These are phyloP conservation scores for Dryadomyces quercivorus DNA, from an alignment of 2,329 filamentous ascomycete genomes.

Conservation along the genomic window DNA sequence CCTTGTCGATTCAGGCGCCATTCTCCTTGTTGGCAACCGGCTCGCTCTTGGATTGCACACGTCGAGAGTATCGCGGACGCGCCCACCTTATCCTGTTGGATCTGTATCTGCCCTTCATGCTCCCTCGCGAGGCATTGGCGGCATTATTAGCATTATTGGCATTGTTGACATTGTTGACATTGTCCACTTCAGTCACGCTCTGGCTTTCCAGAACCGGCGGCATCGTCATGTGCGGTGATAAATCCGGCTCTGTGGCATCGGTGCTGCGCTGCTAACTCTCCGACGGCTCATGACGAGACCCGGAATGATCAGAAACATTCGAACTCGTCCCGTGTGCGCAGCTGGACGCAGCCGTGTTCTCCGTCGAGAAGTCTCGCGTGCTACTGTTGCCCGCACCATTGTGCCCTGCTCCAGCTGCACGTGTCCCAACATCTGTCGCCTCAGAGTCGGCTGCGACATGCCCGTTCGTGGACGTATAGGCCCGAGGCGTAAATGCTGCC, in stretches of 20 bases:
- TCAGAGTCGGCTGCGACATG: conserved; percentile 2
- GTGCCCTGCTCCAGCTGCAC: not conserved
- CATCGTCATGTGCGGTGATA: not conserved
- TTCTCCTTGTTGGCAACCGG: conserved; percentile 7
- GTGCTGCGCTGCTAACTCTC: conserved; percentile 7
- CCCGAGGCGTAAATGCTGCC: conserved; percentile 40
- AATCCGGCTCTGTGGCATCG: conserved; percentile 7
- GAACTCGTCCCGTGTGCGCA: not conserved
- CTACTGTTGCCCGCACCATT: not conserved
- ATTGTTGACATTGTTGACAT: conserved; percentile 3
- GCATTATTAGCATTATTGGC: too few species aligned
- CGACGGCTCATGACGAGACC: not conserved
- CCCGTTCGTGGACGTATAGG: conserved; percentile 5
- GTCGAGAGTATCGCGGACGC: conserved; percentile 25
- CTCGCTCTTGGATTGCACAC: conserved; percentile 35
- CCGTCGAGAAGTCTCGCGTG: not conserved
- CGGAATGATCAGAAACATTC: conserved; percentile 2
- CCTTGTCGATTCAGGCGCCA: not conserved
- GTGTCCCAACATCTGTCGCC: not conserved
- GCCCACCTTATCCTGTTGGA: conserved; percentile 9
- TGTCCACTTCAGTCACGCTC: not conserved
- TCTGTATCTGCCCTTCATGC: conserved; percentile 4
- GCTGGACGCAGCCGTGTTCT: not conserved
- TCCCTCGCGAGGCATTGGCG: not conserved
- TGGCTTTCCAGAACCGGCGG: not conserved